phyloP scores from a whole-genome alignment of 2,329 filamentous ascomycete genomes.

The Trichoderma sp. region DNA sequence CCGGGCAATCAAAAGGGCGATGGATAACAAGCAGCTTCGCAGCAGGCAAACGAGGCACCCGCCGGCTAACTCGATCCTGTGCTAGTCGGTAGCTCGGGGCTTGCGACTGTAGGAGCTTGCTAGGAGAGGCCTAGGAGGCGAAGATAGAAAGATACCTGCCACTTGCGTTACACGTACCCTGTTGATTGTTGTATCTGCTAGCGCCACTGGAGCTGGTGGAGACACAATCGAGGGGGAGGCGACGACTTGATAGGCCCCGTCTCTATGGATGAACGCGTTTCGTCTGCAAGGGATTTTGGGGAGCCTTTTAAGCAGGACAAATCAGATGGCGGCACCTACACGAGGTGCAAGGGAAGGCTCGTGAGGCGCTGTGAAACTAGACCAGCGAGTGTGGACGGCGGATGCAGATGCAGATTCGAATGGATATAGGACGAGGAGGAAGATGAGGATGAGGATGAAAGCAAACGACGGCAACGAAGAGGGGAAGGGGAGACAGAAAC shows the following conservation, averaged over 20 bases:
- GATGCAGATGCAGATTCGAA: not conserved
- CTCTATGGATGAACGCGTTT: conserved; percentile 22
- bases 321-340: conserved; percentile 20
- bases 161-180: conserved; percentile 14
- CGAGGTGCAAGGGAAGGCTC: conserved; percentile 13
- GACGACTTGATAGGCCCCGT: conserved; percentile 14
- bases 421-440: no score
- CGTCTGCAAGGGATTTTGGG: conserved; percentile 19
- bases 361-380: conserved; percentile 18
- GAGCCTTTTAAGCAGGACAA: not conserved
- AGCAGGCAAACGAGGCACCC: not conserved
- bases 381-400: conserved; percentile 1
- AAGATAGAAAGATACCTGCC: not conserved
- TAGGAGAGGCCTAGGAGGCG: conserved; percentile 2
- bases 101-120: conserved; percentile 7
- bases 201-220: conserved; percentile 19
- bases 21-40: conserved; percentile 20
- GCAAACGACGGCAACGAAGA: not conserved
- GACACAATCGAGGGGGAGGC: conserved; percentile 15
- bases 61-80: conserved; percentile 17
- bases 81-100: conserved; percentile 1
- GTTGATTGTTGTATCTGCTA: conserved; percentile 23
- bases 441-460: not conserved
- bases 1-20: conserved; percentile 18
- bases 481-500: not conserved